Conservation (phyloP, 148 eudicot species). For the Cornus controversa region DNA sequence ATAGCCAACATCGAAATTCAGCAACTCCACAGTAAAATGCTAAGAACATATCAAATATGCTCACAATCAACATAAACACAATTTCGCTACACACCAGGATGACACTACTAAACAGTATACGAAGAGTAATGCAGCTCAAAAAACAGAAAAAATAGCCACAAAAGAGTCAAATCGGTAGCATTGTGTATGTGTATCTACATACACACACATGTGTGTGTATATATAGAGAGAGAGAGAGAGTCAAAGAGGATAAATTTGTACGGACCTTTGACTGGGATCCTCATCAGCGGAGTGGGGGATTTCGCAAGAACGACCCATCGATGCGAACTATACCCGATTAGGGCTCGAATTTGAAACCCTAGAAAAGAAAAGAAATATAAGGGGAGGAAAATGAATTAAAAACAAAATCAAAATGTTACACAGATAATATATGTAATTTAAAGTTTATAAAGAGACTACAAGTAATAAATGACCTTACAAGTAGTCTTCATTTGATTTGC, state of each 20-base stretch:
- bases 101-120: neutral
- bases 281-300: constrained; percentile 57
- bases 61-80: neutral
- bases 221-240: neutral
- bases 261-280: constrained; percentile 72
- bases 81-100: neutral
- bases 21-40: neutral
- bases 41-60: neutral
- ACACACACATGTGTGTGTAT: neutral
- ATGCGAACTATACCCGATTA: neutral
- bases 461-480: constrained; percentile 3
- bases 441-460: too few species aligned
- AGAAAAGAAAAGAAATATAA: neutral
- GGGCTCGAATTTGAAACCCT: constrained; percentile 20
- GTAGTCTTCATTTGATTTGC: neutral
- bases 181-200: too few species aligned
- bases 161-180: too few species aligned
- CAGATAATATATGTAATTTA: neutral
- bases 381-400: too few species aligned
- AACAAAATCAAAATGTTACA: too few species aligned
- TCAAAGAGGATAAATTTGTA: neutral
- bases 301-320: constrained; percentile 87
- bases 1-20: neutral
- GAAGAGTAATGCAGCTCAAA: neutral
- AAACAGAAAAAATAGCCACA: neutral